Evolutionary conservation across 2,329 filamentous ascomycete genomes (phyloP), one percentile per base, ranked within the genome.

Genomic region (Alternaria sp.): DNA sequence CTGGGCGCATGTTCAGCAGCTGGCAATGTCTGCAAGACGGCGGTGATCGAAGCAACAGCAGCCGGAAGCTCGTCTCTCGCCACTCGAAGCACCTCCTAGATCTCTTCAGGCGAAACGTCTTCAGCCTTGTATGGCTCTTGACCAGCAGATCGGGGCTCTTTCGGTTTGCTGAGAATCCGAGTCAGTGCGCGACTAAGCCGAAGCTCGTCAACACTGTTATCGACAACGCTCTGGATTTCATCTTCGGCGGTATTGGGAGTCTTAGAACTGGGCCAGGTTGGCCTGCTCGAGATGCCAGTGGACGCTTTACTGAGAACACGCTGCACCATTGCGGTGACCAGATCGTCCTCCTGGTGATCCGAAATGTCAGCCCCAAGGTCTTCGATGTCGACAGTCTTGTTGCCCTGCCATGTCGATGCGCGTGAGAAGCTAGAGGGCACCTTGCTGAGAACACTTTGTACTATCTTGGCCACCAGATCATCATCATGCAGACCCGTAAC

Each of bases 71-170:
- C 52, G 46, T 40, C 17, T 51, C 25, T 40, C 46, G 46, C 54
- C 21, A 36, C 36, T 45, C 44, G 45, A 40, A 61, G 46, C 59
- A 26, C 30, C 28, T 51, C 59, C 59, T 46, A 45, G 49, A 50
- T 56, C 46, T 51, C 52, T 15, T 30, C 46, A 36, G 59, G 45
- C 43, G 46, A 28, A 15, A 32, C 21, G 10, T 50, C 45, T 19
- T 54, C 25, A 5, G 23, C 26, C 8, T 12, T 11, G 1, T 32
- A 21, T 12, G 26, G 17, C 23, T 15, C 25, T 51, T 26, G 28
- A 21, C n/a, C 43, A 12, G 17, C 32, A 19, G 13, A 15, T 13
- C 25, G 47, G 13, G 26, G n/a, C 19, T 28, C 19, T 25, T 46
- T 32, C 13, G 52, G 32, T 28, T 21, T 15, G 12, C 25, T 23